phyloP scores from a whole-genome alignment of 176 grass and related monocot genomes.

The Ensete ventricosum region DNA sequence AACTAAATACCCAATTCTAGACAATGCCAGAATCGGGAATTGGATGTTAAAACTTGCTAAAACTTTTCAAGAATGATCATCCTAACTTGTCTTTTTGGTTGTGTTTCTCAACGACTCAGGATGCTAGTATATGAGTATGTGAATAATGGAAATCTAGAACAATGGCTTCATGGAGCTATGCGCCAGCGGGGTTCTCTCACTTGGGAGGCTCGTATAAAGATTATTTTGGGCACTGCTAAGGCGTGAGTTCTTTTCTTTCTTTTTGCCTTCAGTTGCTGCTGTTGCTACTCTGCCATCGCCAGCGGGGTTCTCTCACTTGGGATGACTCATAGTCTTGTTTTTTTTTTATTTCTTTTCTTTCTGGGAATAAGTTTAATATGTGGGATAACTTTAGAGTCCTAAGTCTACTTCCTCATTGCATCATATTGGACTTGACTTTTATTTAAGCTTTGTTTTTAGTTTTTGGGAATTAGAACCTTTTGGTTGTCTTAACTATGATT shows the following conservation, averaged over 20 bases:
- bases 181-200: constrained; percentile 72
- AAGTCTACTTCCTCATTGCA: neutral
- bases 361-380: neutral
- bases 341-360: too few species aligned
- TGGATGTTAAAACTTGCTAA: constrained; percentile 4
- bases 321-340: neutral
- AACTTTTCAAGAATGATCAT: neutral
- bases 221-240: constrained; percentile 86
- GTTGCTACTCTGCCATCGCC: neutral
- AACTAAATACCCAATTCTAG: neutral
- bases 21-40: neutral
- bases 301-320: neutral
- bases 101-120: constrained; percentile 34
- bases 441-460: neutral
- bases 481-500: neutral
- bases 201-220: constrained; percentile 90
- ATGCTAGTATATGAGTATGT: constrained; percentile 98
- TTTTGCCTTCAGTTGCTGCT: neutral
- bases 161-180: constrained; percentile 93
- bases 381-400: neutral
- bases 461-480: neutral
- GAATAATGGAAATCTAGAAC: constrained; percentile 90
- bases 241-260: constrained; percentile 56
- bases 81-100: constrained; percentile 24
- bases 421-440: neutral